These are phyloP conservation scores for Lactuca saligna DNA, from an alignment of 129 eudicot species.

Conservation along the genomic window DNA sequence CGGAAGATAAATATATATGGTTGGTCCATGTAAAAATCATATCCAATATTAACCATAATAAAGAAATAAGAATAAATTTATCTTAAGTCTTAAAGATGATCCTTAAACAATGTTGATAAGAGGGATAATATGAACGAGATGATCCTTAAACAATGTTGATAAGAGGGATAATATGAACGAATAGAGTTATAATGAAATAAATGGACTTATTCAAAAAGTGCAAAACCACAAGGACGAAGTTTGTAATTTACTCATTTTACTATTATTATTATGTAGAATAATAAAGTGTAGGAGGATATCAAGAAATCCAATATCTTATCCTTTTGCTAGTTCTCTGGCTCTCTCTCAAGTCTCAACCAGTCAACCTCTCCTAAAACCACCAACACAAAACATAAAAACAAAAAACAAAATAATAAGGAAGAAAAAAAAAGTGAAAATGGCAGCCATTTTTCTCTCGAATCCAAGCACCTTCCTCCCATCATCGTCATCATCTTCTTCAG, in stretches of 20 bases:
- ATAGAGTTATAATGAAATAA: too few relatives aligned
- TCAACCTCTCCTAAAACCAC: slow-evolving; percentile 41
- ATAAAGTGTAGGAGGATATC: slow-evolving; percentile 26
- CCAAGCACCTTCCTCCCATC: slow-evolving; percentile 49
- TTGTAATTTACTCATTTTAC: not conserved
- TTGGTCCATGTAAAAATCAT: too few relatives aligned
- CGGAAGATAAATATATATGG: too few relatives aligned
- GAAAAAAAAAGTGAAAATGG: slow-evolving; percentile 42
- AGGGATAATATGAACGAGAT: too few relatives aligned
- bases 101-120: too few relatives aligned
- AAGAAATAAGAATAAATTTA: too few relatives aligned
- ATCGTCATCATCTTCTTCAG: slow-evolving; percentile 38
- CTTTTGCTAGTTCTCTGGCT: slow-evolving; percentile 40
- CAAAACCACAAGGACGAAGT: too few relatives aligned
- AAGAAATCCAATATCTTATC: slow-evolving; percentile 60
- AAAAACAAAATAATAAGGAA: slow-evolving; percentile 10
- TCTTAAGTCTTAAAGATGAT: too few relatives aligned
- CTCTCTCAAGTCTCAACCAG: slow-evolving; percentile 21
- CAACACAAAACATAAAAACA: slow-evolving; percentile 22
- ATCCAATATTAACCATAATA: too few relatives aligned
- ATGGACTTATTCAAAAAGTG: too few relatives aligned
- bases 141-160: too few relatives aligned
- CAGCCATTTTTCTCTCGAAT: slow-evolving; percentile 62
- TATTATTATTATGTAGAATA: not conserved
- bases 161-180: too few relatives aligned